Base-by-base conservation (phyloP, 495 filamentous ascomycete genomes). In the Talaromyces wortmannii region DNA sequence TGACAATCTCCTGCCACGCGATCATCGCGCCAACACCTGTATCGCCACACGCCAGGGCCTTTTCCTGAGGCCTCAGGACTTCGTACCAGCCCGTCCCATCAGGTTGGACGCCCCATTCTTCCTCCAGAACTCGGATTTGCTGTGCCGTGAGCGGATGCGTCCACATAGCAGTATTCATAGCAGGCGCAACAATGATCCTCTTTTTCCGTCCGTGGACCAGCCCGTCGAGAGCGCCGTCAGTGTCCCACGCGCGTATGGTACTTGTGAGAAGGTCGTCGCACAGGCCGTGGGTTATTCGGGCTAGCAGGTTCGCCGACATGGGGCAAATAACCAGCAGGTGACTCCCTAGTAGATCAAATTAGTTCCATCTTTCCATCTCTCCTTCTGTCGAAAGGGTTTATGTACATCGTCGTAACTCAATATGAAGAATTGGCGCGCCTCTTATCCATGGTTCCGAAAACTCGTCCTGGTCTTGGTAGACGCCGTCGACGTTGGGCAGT, bases 161-260 rank as follows among this genome's bases (percentile, higher is more conserved):
- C 84, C 84, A 53, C 89, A 91, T 91, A 7, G 80, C 80, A 10
- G 83, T 87, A 70, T 89, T 90, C 86, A 89, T 87, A 7, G 82
- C 77, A 42, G 80, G 86, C n/a, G 78, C 87, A 0, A 88, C 85
- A 5, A 87, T 43, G 49, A 89, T 86, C 31, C 67, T 64, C 56
- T 45, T 45, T 16, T 40, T 53, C 29, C 50, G 55, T 17, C 57
- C 62, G 55, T 86, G 81, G 5, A 83, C 70, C 53, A 67, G 64
- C 30, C 78, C 78, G 46, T 78, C 78, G 0, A 23, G 23, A 2
- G 23, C 23, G 23, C 23, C 23, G 23, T 23, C 23, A 10, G 82
- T 80, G 72, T 92, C 88, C 88, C 89, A 92, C 3, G 88, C 88
- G n/a, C 88, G 72, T 47, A 89, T 75, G 0, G 89, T 83, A 42